These are phyloP conservation scores for Nothophaeocryptopus gaeumannii DNA, from an alignment of 2,329 filamentous ascomycete species.

Conservation along the genomic window DNA sequence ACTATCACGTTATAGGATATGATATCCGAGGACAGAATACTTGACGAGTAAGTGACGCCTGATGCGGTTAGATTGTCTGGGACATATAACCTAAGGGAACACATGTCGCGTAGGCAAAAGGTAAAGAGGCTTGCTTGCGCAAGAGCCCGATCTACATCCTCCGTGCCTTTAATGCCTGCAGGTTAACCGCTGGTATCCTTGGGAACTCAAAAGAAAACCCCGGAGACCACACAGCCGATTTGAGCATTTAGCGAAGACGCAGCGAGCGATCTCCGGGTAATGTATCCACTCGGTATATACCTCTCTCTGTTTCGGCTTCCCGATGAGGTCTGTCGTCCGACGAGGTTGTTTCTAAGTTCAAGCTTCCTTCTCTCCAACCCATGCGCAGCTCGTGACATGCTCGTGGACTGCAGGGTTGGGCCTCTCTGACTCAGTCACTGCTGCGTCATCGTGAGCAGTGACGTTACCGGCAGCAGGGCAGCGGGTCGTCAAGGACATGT, in stretches of 20 bases:
- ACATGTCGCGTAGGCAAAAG: background rate
- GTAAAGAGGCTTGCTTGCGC: slow-evolving; percentile 1
- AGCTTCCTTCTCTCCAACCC: slow-evolving; percentile 2
- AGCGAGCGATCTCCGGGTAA: slow-evolving; percentile 10
- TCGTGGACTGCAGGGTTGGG: slow-evolving; percentile 14
- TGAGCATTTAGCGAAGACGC: too few species aligned
- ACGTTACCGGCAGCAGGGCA: slow-evolving; percentile 8
- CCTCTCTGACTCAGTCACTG: slow-evolving; percentile 1
- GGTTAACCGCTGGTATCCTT: too few species aligned
- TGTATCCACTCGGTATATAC: background rate
- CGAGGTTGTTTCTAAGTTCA: slow-evolving; percentile 10
- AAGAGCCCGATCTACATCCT: background rate
- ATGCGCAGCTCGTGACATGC: slow-evolving; percentile 11
- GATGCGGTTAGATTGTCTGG: too few species aligned
- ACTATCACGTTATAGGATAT: too few species aligned
- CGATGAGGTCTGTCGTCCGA: background rate
- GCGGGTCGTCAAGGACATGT: too few species aligned
- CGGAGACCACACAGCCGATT: too few species aligned
- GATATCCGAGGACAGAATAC: too few species aligned
- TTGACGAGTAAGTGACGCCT: too few species aligned
- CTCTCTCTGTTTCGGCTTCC: slow-evolving; percentile 3
- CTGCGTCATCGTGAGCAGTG: slow-evolving; percentile 15
- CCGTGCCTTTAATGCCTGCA: too few species aligned
- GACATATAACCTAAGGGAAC: too few species aligned
- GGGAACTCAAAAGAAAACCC: too few species aligned